Base-by-base conservation (phyloP, 2,329 filamentous ascomycete genomes). In the Epichloe sp. region DNA sequence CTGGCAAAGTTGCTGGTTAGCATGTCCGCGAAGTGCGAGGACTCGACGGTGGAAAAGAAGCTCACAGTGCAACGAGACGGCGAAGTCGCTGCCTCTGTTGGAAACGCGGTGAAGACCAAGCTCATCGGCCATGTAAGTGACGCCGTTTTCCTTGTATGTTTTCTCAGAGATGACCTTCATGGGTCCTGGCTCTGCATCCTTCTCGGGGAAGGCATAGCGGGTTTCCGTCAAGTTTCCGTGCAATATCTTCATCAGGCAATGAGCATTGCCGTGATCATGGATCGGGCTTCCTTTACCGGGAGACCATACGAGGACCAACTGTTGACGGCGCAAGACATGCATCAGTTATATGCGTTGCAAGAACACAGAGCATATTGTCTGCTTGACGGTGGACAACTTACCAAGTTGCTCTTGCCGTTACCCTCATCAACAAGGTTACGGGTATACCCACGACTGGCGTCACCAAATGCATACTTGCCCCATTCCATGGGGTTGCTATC, bases 221-320 rank as follows among this genome's bases (percentile, higher is more conserved):
- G 86, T 90, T 71, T 96, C 90, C 59, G 81, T 86, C 54, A 95
- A 72, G 55, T 74, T 77, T 44, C 90, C 90, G 58, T 81, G 82
- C 55, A 95, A 77, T 57, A 91, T 82, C 73, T 85, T 95, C 88
- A 95, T 95, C 59, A 95, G 73, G 68, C 90, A 96, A 65, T 95
- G 90, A 40, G 89, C 87, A 55, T 91, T 87, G 63, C 83, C 84
- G 67, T 88, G 85, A 65, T 96, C 90, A 64, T 96, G 90, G 63
- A 96, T 88, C 11, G 86, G 83, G 60, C 85, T 91, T 38, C 79
- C 79, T 68, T 88, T 88, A 48, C 86, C 85, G 0, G 90, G 89
- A 15, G 82, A 84, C 90, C 90, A 96, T 40, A 95, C 89, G 41
- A 95, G 79, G 46, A 95, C 80, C 55, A 95, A 78, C 86, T 91